Conservation (phyloP, 2,329 filamentous ascomycete species). For the Fusarium floridanum region DNA sequence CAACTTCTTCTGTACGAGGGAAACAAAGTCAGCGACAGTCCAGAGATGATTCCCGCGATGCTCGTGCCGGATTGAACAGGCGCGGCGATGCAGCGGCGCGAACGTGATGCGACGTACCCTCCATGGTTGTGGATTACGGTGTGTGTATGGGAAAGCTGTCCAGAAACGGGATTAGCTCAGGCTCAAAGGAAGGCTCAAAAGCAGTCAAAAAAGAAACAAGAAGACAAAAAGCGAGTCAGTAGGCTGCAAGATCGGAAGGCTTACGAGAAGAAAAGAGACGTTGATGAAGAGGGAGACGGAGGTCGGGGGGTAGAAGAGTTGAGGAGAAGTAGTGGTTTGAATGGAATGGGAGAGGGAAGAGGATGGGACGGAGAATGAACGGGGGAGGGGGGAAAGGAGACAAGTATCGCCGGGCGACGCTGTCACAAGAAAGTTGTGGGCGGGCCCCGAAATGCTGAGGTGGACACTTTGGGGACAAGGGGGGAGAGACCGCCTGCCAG, state of each 20-base stretch:
- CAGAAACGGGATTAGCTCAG: slow-evolving; percentile 49
- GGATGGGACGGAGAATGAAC: slow-evolving; percentile 41
- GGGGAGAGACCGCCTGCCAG: slow-evolving; percentile 47
- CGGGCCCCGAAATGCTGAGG: slow-evolving; percentile 51
- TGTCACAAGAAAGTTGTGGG: slow-evolving; percentile 54
- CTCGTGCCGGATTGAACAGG: slow-evolving; percentile 38
- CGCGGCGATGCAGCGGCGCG: slow-evolving; percentile 43
- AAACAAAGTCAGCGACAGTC: slow-evolving; percentile 58
- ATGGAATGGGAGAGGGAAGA: slow-evolving; percentile 45
- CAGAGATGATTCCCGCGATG: slow-evolving; percentile 36
- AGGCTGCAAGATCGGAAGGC: slow-evolving; percentile 30
- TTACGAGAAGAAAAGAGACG: slow-evolving; percentile 47
- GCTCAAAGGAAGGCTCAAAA: slow-evolving; percentile 39
- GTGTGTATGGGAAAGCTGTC: slow-evolving; percentile 50
- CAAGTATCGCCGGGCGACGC: slow-evolving; percentile 52
- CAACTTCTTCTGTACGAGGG: slow-evolving; percentile 90
- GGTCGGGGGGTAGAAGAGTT: slow-evolving; percentile 46
- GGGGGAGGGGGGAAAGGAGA: slow-evolving; percentile 51
- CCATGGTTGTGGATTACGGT: slow-evolving; percentile 66
- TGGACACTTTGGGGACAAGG: slow-evolving; percentile 45
- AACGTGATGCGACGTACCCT: slow-evolving; percentile 60
- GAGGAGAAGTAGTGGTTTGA: slow-evolving; percentile 46
- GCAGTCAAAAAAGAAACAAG: slow-evolving; percentile 39
- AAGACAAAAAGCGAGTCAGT: slow-evolving; percentile 32
- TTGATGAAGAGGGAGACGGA: slow-evolving; percentile 51